phyloP scores from a whole-genome alignment of 192 early-diverging fungal genomes.

The Coemansia sp. region DNA sequence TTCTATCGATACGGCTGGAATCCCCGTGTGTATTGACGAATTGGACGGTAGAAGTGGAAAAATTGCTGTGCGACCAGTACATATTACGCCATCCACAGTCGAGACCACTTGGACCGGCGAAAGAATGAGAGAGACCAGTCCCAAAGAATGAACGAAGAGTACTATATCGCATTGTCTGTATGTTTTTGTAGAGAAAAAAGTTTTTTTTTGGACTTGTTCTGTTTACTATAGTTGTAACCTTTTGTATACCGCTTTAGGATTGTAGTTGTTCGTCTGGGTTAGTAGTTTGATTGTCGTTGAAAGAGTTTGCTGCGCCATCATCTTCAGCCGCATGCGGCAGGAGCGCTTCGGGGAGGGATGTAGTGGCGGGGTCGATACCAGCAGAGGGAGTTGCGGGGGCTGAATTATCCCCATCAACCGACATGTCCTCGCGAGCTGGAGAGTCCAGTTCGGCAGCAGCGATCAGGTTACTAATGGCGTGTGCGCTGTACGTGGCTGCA shows the following conservation, averaged over 20 bases:
- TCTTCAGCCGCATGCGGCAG: background rate
- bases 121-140: background rate
- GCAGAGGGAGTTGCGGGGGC: background rate
- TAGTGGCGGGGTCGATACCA: background rate
- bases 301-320: background rate
- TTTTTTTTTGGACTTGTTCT: background rate
- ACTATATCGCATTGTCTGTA: slow-evolving; percentile 4
- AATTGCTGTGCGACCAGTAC: slow-evolving; percentile 27
- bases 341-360: background rate
- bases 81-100: background rate
- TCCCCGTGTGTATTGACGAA: slow-evolving; percentile 45
- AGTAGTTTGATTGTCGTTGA: background rate
- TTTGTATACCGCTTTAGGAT: background rate
- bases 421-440: slow-evolving; percentile 4
- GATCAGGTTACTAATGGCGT: background rate
- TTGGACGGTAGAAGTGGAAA: slow-evolving; percentile 22
- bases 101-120: background rate
- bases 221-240: background rate
- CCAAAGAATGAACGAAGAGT: background rate
- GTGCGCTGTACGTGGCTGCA: slow-evolving; percentile 7
- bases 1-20: slow-evolving; percentile 19
- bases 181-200: background rate
- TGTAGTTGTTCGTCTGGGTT: background rate
- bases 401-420: slow-evolving; percentile 1
- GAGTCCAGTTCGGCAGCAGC: background rate